Evolutionary conservation across 2,329 filamentous ascomycete species (phyloP).

Genomic region (Fusarium subtropicale): DNA sequence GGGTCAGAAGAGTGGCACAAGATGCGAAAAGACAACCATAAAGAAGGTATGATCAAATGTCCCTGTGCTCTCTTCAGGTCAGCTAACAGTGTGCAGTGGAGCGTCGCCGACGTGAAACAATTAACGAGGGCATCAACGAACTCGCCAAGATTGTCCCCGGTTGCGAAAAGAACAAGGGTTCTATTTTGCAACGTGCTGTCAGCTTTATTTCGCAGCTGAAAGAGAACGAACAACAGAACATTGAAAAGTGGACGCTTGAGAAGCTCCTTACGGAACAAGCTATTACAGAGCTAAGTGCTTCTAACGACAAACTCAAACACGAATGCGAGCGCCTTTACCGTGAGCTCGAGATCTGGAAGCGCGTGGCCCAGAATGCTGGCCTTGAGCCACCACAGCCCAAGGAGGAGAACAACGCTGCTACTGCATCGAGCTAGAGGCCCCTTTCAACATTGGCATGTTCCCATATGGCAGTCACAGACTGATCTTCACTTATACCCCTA

Average conservation of each 20-base stretch:
- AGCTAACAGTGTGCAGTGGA: constrained; percentile 73
- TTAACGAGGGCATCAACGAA: constrained; percentile 99
- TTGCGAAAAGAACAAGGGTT: constrained; percentile 99
- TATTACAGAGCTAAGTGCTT: constrained; percentile 86
- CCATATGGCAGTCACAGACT: constrained; percentile 5
- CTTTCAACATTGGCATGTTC: constrained; percentile 30
- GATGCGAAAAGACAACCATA: constrained; percentile 96
- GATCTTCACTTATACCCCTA: constrained; percentile 44
- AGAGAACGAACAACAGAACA: constrained; percentile 92
- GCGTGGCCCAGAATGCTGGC: constrained; percentile 70
- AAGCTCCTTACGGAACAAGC: constrained; percentile 92
- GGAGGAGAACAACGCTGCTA: constrained; percentile 49
- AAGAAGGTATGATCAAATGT: constrained; percentile 80
- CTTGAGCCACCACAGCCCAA: constrained; percentile 59
- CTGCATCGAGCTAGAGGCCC: constrained; percentile 48
- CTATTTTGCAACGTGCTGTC: constrained; percentile 91
- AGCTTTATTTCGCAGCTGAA: constrained; percentile 95
- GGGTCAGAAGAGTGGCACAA: constrained; percentile 99
- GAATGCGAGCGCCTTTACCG: constrained; percentile 83
- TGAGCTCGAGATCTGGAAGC: constrained; percentile 84
- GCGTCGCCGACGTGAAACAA: constrained; percentile 94
- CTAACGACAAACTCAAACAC: constrained; percentile 86
- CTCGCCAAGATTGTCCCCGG: constrained; percentile 97
- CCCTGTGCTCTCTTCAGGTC: neutral
- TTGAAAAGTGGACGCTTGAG: constrained; percentile 92